These are phyloP conservation scores for Helminthosporium solani DNA, from an alignment of 2,329 filamentous ascomycete species.

Conservation along the genomic window DNA sequence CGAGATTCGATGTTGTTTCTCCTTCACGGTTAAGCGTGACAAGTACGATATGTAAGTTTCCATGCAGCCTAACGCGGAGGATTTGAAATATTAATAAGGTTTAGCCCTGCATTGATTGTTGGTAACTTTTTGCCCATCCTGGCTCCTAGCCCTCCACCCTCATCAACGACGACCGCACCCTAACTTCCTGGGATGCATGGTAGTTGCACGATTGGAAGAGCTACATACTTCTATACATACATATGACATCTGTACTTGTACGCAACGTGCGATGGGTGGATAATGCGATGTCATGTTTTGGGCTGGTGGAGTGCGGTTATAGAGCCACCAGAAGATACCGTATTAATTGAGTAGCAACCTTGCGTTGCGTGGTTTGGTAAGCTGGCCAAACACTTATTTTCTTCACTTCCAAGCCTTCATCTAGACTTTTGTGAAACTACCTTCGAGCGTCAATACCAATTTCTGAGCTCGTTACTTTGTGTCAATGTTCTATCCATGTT, in stretches of 20 bases:
- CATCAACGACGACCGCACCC: conserved; percentile 11
- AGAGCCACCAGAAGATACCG: background rate
- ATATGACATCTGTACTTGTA: conserved; percentile 1
- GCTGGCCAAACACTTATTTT: too few species aligned
- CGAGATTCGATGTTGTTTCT: conserved; percentile 91
- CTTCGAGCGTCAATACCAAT: too few species aligned
- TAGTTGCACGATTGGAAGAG: background rate
- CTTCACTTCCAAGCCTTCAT: too few species aligned
- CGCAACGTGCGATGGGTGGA: background rate
- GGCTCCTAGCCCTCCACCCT: conserved; percentile 22
- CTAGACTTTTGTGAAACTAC: too few species aligned
- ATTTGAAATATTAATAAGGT: conserved; percentile 33
- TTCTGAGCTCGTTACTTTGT: too few species aligned
- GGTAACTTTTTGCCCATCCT: conserved; percentile 95
- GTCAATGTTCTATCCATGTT: too few species aligned
- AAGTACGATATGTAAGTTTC: conserved; percentile 87
- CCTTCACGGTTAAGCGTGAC: conserved; percentile 92
- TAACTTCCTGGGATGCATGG: background rate
- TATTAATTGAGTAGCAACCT: too few species aligned
- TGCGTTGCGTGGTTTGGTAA: too few species aligned
- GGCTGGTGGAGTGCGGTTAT: background rate
- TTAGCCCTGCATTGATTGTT: conserved; percentile 82
- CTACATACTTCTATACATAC: background rate
- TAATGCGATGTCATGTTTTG: background rate
- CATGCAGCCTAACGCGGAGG: conserved; percentile 6